These are phyloP conservation scores for Canariomyces notabilis DNA, from an alignment of 2,329 filamentous ascomycete species.

Conservation along the genomic window DNA sequence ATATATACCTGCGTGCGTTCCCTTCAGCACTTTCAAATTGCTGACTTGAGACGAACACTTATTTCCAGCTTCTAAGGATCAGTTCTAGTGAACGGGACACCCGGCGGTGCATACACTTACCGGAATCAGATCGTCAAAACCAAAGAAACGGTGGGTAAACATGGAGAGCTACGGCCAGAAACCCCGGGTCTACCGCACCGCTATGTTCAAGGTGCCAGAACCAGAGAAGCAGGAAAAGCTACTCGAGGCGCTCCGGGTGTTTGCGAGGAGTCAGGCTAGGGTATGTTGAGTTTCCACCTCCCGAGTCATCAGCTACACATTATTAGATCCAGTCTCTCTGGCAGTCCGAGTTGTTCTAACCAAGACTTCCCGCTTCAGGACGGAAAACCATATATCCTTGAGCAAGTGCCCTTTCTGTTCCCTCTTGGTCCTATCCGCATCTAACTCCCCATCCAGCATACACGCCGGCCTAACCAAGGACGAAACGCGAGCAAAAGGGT, in stretches of 20 bases:
- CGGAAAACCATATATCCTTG: slow-evolving; percentile 65
- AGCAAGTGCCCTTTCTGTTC: slow-evolving; percentile 18
- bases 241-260: slow-evolving; percentile 40
- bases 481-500: slow-evolving; percentile 60
- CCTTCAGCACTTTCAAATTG: too few species aligned
- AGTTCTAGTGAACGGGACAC: too few species aligned
- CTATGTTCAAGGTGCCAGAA: slow-evolving; percentile 50
- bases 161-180: not conserved
- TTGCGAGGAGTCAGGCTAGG: slow-evolving; percentile 39
- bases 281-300: slow-evolving; percentile 34
- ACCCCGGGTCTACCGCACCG: slow-evolving; percentile 43
- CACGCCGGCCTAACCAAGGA: slow-evolving; percentile 50
- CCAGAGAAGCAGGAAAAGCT: slow-evolving; percentile 40
- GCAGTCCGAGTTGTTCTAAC: not conserved
- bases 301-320: too few species aligned
- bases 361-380: slow-evolving; percentile 42
- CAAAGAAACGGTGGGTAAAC: too few species aligned
- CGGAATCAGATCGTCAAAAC: too few species aligned
- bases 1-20: too few species aligned
- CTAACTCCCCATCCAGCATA: slow-evolving; percentile 18
- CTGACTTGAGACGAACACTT: too few species aligned
- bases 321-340: not conserved
- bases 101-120: too few species aligned
- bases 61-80: too few species aligned
- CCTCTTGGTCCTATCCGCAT: not conserved